phyloP scores from a whole-genome alignment of 768 basidiomycete species.

The Antrodiella citrinella region DNA sequence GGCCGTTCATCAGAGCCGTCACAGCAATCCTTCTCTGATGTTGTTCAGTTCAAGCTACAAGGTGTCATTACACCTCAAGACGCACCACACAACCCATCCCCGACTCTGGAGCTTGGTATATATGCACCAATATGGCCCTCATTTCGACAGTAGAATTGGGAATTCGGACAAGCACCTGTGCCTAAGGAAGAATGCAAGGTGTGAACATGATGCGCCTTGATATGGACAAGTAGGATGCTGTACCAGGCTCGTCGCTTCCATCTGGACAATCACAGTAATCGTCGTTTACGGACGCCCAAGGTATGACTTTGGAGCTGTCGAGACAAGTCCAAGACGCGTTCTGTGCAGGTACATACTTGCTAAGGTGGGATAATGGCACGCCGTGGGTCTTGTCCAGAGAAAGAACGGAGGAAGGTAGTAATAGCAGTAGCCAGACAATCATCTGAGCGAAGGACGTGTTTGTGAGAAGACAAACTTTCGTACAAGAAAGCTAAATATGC shows the following conservation, averaged over 20 bases:
- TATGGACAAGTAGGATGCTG: not conserved
- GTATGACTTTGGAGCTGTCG: slow-evolving; percentile 70
- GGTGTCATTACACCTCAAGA: slow-evolving; percentile 7
- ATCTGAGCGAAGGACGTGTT: too few species aligned
- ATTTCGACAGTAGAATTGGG: slow-evolving; percentile 79
- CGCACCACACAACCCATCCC: slow-evolving; percentile 90
- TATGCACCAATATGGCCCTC: slow-evolving; percentile 77
- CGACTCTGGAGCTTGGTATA: slow-evolving; percentile 77
- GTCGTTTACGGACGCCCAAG: slow-evolving; percentile 81
- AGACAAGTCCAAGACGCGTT: slow-evolving; percentile 61
- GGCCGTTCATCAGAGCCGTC: slow-evolving; percentile 90
- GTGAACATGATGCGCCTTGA: slow-evolving; percentile 6
- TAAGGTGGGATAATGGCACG: slow-evolving; percentile 43
- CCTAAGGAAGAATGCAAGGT: slow-evolving; percentile 33
- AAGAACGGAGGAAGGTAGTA: slow-evolving; percentile 16
- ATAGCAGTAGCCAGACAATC: slow-evolving; percentile 19
- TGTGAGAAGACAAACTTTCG: too few species aligned
- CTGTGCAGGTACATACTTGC: slow-evolving; percentile 46
- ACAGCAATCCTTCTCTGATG: slow-evolving; percentile 81
- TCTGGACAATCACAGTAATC: slow-evolving; percentile 93
- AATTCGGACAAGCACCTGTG: slow-evolving; percentile 76
- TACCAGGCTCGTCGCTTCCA: slow-evolving; percentile 94
- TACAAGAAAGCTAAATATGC: too few species aligned
- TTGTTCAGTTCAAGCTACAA: too few species aligned
- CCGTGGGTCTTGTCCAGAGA: slow-evolving; percentile 45